Evolutionary conservation across 192 early-diverging fungal species (phyloP).

Genomic region (Phycomyces nitens): DNA sequence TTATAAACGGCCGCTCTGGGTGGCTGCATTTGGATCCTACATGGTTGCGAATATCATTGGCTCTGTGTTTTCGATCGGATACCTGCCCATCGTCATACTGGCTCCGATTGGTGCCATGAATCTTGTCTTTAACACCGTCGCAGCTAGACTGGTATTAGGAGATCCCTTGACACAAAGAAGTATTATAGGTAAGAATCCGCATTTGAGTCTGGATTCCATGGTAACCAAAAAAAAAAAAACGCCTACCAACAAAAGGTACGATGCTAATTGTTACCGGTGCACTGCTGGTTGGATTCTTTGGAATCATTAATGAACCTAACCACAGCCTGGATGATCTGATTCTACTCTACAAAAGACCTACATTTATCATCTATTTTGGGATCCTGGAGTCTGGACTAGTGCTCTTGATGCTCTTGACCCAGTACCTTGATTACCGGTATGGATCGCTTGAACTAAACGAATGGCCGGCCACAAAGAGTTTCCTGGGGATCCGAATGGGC

Average conservation of each 20-base stretch:
- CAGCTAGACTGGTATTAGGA: slow-evolving; percentile 59
- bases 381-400: slow-evolving; percentile 49
- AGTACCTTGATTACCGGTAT: slow-evolving; percentile 34
- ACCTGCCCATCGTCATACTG: slow-evolving; percentile 72
- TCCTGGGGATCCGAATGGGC: slow-evolving; percentile 18
- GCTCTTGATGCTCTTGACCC: slow-evolving; percentile 44
- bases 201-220: not conserved
- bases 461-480: slow-evolving; percentile 16
- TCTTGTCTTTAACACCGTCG: slow-evolving; percentile 73
- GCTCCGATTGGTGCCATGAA: slow-evolving; percentile 73
- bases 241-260: slow-evolving; percentile 42
- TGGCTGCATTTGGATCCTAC: slow-evolving; percentile 60
- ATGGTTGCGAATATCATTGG: slow-evolving; percentile 67
- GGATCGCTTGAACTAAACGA: not conserved
- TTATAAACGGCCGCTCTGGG: slow-evolving; percentile 61
- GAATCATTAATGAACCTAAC: slow-evolving; percentile 67
- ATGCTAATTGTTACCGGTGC: slow-evolving; percentile 63
- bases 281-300: slow-evolving; percentile 66
- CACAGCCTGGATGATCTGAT: slow-evolving; percentile 66
- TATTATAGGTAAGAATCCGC: slow-evolving; percentile 38
- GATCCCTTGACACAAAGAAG: slow-evolving; percentile 62
- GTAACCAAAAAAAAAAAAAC: not conserved
- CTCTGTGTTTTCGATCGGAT: slow-evolving; percentile 68
- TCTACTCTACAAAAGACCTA: slow-evolving; percentile 56
- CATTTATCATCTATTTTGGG: slow-evolving; percentile 64